Conservation (phyloP, 2,329 filamentous ascomycete genomes). For the Penicillium sp. region DNA sequence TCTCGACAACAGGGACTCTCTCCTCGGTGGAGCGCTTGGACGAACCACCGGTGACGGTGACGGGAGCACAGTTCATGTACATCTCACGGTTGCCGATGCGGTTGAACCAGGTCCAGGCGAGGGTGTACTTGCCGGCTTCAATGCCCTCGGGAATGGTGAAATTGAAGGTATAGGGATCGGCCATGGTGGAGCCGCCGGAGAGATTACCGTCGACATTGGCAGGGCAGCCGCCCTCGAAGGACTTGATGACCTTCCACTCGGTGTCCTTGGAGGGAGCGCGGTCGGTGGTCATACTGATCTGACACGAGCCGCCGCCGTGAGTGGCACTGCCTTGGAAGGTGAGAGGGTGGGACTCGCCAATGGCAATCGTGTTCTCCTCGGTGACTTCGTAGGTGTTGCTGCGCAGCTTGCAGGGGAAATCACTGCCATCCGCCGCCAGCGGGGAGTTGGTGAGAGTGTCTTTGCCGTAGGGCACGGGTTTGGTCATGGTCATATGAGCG, state of each 20-base stretch:
- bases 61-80: conserved; percentile 93
- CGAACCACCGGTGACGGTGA: conserved; percentile 59
- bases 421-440: conserved; percentile 55
- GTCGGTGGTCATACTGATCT: conserved; percentile 82
- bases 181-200: conserved; percentile 45
- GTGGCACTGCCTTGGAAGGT: conserved; percentile 69
- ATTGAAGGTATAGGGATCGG: conserved; percentile 58
- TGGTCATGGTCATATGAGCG: conserved; percentile 74
- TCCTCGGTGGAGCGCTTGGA: conserved; percentile 42
- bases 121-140: conserved; percentile 70
- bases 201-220: conserved; percentile 60
- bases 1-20: conserved; percentile 37
- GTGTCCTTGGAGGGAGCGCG: conserved; percentile 62
- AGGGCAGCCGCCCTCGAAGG: conserved; percentile 82
- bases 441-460: conserved; percentile 61
- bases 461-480: conserved; percentile 63
- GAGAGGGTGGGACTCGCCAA: conserved; percentile 63
- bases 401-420: conserved; percentile 82
- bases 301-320: conserved; percentile 91
- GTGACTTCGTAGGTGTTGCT: conserved; percentile 40
- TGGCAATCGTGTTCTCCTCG: conserved; percentile 58
- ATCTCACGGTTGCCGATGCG: conserved; percentile 89
- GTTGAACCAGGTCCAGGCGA: conserved; percentile 97
- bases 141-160: conserved; percentile 72
- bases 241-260: conserved; percentile 86